Conservation (phyloP, 2,329 filamentous ascomycete species). For the Davidsoniella eucalypti region DNA sequence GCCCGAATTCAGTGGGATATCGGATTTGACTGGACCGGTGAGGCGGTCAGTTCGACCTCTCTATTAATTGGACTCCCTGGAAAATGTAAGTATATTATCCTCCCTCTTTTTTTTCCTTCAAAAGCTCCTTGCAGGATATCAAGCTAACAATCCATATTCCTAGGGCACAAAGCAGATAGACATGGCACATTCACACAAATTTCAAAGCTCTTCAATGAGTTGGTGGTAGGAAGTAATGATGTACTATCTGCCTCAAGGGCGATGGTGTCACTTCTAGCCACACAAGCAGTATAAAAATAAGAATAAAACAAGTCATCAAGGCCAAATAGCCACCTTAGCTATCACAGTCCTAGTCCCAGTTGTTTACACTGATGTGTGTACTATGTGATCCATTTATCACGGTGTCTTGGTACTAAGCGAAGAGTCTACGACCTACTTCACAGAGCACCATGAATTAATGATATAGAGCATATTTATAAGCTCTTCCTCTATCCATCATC, state of each 20-base stretch:
- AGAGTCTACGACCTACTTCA: no score
- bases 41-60: slow-evolving; percentile 42
- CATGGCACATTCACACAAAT: slow-evolving; percentile 39
- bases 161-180: slow-evolving; percentile 44
- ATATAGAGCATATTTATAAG: no score
- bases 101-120: background rate
- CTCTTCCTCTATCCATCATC: no score
- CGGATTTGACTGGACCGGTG: slow-evolving; percentile 56
- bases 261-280: slow-evolving; percentile 38
- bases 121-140: no score
- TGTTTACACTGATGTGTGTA: no score
- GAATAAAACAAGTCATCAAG: no score
- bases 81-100: slow-evolving; percentile 38
- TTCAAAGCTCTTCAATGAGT: slow-evolving; percentile 40
- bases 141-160: background rate
- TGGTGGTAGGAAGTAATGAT: slow-evolving; percentile 38
- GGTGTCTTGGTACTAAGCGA: no score
- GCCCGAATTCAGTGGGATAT: slow-evolving; percentile 41
- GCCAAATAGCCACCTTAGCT: no score
- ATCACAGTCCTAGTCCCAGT: no score
- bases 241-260: slow-evolving; percentile 40
- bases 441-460: no score
- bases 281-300: background rate
- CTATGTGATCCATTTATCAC: no score
- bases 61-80: slow-evolving; percentile 40